Evolutionary conservation across 306 rosid species (phyloP), one percentile per base, ranked within the genome.

Genomic region (Dryas alaskensis): DNA sequence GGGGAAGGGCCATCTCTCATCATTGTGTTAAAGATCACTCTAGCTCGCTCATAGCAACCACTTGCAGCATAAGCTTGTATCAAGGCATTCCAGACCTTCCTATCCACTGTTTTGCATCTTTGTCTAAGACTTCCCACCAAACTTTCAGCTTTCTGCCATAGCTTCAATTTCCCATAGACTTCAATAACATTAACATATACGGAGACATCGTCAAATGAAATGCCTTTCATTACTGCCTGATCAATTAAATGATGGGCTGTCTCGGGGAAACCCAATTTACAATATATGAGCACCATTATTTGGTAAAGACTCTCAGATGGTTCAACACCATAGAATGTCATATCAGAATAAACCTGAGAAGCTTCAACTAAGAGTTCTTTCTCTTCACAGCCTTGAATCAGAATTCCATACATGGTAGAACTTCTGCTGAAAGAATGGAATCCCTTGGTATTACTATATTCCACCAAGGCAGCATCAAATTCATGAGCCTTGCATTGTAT

Each of bases 1-100:
- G 98, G 98, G 46, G 89, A 84, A 78, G 96, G 98, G 50, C 98
- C 98, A 63, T 91, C 91, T 77, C 88, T 86, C 93, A 88, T 91
- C 98, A 93, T 89, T 75, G 90, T 91, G 69, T 93, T 93, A 73
- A 93, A 93, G 76, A 93, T 75, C 69, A 96, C 97, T 83, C 98
- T 87, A 66, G 97, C 97, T 78, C 96, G 83, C 79, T 93, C 97
- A 9, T 93, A 91, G 76, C 97, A 91, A 51, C 98, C 96, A 48
- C 92, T 82, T 69, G 79, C 71, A 2, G 98, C 97, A 77, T 93
- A 91, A 65, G 97, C 92, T 70, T 86, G 86, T 72, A 93, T 91
- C 75, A 93, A 83, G 64, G 97, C 94, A 85, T 93, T 93, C 98
- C 98, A 93, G 55, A 93, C 79, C 82, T 77, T 93, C 81, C 97